These are phyloP conservation scores for Phytophthora sp. DNA, from an alignment of 352 stramenopile species.

Conservation along the genomic window DNA sequence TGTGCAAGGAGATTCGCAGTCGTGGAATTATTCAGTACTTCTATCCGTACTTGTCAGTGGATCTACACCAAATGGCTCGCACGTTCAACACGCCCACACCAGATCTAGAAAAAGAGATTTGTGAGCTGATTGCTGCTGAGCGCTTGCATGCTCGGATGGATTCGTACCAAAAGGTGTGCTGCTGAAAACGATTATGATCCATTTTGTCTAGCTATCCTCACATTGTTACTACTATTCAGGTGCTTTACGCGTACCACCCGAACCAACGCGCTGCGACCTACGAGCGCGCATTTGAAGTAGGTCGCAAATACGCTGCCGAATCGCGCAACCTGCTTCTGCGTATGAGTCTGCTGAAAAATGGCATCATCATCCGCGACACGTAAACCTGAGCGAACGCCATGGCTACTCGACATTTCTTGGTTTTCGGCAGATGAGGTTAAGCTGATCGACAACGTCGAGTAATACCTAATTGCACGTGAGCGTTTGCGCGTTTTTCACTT, in stretches of 20 bases:
- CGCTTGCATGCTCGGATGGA: constrained; percentile 88
- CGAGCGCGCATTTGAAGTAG: constrained; percentile 80
- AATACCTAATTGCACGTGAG: constrained; percentile 22
- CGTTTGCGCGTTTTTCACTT: too few relatives aligned
- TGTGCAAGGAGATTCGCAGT: constrained; percentile 85
- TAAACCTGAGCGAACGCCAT: constrained; percentile 28
- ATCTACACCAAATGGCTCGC: constrained; percentile 85
- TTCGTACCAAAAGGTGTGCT: constrained; percentile 84
- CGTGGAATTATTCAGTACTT: constrained; percentile 91
- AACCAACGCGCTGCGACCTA: constrained; percentile 84
- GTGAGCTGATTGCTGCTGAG: constrained; percentile 71
- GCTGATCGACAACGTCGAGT: not conserved
- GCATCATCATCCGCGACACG: constrained; percentile 78
- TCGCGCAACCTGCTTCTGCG: constrained; percentile 83
- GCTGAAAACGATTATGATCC: too few relatives aligned
- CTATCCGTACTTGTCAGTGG: constrained; percentile 86
- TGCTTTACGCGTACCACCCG: constrained; percentile 81
- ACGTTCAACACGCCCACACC: constrained; percentile 76
- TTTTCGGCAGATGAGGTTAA: not conserved
- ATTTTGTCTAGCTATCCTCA: not conserved
- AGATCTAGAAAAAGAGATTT: constrained; percentile 81
- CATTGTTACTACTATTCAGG: constrained; percentile 32
- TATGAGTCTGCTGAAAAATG: constrained; percentile 90
- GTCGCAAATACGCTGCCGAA: constrained; percentile 81
- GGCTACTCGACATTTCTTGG: not conserved